Base-by-base conservation (phyloP, 164 flowering plant genomes). In the Magnolia kwangsiensis region DNA sequence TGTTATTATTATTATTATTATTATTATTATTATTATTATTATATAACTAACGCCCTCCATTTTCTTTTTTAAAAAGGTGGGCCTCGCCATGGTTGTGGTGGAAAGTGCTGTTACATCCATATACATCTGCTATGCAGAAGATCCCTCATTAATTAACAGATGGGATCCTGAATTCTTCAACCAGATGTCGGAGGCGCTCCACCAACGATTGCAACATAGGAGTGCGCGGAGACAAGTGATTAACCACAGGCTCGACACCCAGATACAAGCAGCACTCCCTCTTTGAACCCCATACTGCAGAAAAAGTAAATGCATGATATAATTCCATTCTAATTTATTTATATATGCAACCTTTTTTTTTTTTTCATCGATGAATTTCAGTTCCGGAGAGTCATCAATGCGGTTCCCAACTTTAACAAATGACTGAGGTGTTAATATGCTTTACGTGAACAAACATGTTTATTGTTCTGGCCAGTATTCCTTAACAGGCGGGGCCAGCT, bases 41-140 rank as follows among this genome's bases (percentile, higher is more conserved):
- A 27, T 27, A 27, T 27, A 65, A 65, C 27, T 65, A 19, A 4
- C 9, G 24, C 4, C 20, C 13, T n/a, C 5, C 21, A 13, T 18
- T 27, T 18, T 68, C 4, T 2, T 27, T 68, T 14, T 2, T 27
- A 19, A 10, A 23, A 85, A 94, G 99, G 97, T 94, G 27, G 99
- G 98, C 73, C 75, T 94, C 73, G 99, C 95, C 49, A 87, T 90
- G 93, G 98, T 91, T 29, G 95, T 92, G 55, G 96, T 91, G 72
- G 98, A 92, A 85, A 90, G 98, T 70, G 97, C 98, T 7, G 99
- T 94, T 49, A 96, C 99, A 71, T 90, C 99, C 11, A 91, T 96
- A 69, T 94, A 96, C 82, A 89, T 94, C n/a, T 94, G 98, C 82
- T 96, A 83, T 74, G 99, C 98, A 0, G 97, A 91, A 82, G 98